Evolutionary conservation across 345 rosid species (phyloP), one percentile per base, ranked within the genome.

Genomic region (Salix udensis): DNA sequence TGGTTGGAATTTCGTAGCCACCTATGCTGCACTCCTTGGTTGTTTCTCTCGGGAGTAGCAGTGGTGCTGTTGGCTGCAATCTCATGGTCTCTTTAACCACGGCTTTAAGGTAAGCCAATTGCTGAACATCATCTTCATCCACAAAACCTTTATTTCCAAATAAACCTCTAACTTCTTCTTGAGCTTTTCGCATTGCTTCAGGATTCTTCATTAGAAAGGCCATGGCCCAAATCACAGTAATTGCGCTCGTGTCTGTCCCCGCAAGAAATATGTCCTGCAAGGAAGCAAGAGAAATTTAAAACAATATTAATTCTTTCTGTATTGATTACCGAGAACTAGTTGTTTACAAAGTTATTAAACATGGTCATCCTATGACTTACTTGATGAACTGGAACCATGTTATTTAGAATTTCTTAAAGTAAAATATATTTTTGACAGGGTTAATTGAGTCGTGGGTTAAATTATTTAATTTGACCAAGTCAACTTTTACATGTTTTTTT

Each of bases 101-200:
- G 9, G 48, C 74, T 21, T 53, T 52, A 0, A 65, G 77, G 7
- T 65, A 46, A 16, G 44, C 1, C 9, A 65, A 30, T 11, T 65
- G 69, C 5, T 74, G 66, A 16, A 65, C n/a, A 16, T 65, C 70
- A 23, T 65, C 77, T 65, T 74, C 77, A 46, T 64, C 15, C n/a
- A 65, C 62, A 26, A 74, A 74, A 14, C 70, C 70, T 30, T 46
- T 64, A 1, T 74, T 30, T 36, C 75, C 66, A n/a, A n/a, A 10
- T 15, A 55, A 4, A 9, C 10, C 2, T 23, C 65, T 52, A 71
- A 67, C 26, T 68, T 68, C 52, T n/a, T 68, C 18, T 39, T 67
- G 70, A 67, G 42, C 70, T 67, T 67, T 67, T n/a, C 14, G 12
- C 70, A 67, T 67, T 37, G 48, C n/a, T 39, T 21, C 7, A 8